phyloP scores from a whole-genome alignment of 148 eudicot species.

The Amaranthus hypochondriacus region DNA sequence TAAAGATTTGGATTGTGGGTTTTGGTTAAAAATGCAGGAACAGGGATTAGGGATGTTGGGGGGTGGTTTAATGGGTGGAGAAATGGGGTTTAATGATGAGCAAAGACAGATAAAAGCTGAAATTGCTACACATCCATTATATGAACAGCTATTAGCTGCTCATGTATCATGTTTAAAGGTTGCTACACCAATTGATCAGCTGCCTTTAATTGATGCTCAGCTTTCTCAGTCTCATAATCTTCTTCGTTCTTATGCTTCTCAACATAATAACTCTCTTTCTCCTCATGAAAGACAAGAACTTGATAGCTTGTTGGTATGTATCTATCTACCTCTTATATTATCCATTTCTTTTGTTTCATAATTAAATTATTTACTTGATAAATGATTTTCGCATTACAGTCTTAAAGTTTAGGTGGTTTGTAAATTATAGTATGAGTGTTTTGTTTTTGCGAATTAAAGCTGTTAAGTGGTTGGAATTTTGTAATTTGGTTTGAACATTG shows the following conservation, averaged over 20 bases:
- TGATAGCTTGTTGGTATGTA: slow-evolving; percentile 70
- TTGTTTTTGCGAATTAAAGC: too few relatives aligned
- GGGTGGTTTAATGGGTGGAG: slow-evolving; percentile 33
- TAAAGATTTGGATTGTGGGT: neutral
- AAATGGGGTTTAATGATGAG: slow-evolving; percentile 19
- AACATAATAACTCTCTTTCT: slow-evolving; percentile 44
- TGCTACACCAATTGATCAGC: slow-evolving; percentile 93
- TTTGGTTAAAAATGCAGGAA: slow-evolving; percentile 50
- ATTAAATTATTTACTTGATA: too few relatives aligned
- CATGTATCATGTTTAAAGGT: slow-evolving; percentile 85
- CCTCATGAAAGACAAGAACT: slow-evolving; percentile 85
- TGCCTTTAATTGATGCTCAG: slow-evolving; percentile 77
- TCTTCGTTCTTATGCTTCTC: slow-evolving; percentile 57
- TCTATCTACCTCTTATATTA: neutral
- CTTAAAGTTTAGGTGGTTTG: too few relatives aligned
- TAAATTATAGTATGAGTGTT: too few relatives aligned
- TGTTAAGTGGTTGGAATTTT: too few relatives aligned
- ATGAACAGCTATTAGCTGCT: slow-evolving; percentile 77
- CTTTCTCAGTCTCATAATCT: slow-evolving; percentile 61
- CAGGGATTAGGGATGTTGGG: slow-evolving; percentile 68
- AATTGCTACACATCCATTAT: slow-evolving; percentile 69
- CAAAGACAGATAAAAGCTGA: slow-evolving; percentile 53
- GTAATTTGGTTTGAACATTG: too few relatives aligned
- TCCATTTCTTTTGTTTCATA: neutral
- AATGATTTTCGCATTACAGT: too few relatives aligned